A percentile compares a stretch with the other conserved stretches of the same genome.
These are phyloP conservation scores for Climacium dendroides DNA, from an alignment of 225 moss, liverwort and hornwort species.

Conservation along the genomic window DNA sequence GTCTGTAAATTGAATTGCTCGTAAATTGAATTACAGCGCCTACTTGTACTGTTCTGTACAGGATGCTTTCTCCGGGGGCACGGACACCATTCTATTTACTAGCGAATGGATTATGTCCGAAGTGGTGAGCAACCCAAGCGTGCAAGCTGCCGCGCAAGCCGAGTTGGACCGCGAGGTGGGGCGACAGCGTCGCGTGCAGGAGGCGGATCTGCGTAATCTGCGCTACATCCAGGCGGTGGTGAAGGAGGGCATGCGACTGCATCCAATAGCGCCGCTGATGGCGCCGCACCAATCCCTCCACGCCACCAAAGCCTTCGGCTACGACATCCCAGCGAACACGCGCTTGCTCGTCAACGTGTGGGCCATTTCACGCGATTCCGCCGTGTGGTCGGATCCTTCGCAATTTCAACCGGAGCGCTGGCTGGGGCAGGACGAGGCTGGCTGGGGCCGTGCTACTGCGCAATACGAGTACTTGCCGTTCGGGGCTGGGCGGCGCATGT, in stretches of 20 bases:
- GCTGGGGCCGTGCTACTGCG: not conserved
- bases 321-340: not conserved
- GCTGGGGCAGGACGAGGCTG: not conserved
- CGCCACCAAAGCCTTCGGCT: not conserved
- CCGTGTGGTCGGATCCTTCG: not conserved
- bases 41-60: not conserved
- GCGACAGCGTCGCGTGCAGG: not conserved
- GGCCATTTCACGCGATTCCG: not conserved
- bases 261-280: not conserved
- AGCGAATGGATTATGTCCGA: slow-evolving; percentile 5
- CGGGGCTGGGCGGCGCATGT: not conserved
- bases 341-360: slow-evolving; percentile 4
- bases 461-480: not conserved
- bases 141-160: not conserved
- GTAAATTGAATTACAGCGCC: no score
- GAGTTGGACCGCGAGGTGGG: not conserved
- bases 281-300: not conserved
- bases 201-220: not conserved
- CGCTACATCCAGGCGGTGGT: not conserved
- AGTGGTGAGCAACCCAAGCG: not conserved
- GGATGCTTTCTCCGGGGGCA: not conserved
- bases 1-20: not conserved
- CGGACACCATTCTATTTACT: not conserved
- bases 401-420: not conserved
- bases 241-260: not conserved